Evolutionary conservation across 768 basidiomycete genomes (phyloP), one percentile per base, ranked within the genome.

Genomic region (Kwoniella sp.): DNA sequence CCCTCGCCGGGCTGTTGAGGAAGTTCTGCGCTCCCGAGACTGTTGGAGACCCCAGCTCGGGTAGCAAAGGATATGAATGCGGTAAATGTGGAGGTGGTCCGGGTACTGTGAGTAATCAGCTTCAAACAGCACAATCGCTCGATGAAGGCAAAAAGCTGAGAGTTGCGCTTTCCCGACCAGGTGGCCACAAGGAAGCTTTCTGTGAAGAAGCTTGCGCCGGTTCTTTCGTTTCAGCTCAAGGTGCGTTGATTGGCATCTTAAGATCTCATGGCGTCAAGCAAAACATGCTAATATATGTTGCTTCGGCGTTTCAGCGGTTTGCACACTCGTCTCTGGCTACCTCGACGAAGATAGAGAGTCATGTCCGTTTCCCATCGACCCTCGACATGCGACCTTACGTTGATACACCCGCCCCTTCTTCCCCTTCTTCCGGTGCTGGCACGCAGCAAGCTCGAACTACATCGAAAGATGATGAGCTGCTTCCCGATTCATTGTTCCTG

Each of bases 141-240:
- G n/a, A n/a, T n/a, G n/a, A n/a, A n/a, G n/a, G n/a, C n/a, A n/a
- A n/a, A n/a, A n/a, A 27, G 36, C 40, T 24, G 22, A 24, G 9
- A 21, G 19, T 29, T 33, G 29, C 13, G 37, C 19, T 5, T 15
- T 29, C 27, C 3, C 8, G 7, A 36, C 2, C 77, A 91, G 85
- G 87, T 89, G 69, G 90, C 89, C 0, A 91, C 86, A 68, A 92
- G 94, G 75, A 87, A 90, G 7, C 82, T 97, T 54, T 90, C 89
- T 69, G 88, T 97, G 69, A 86, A 85, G 54, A 89, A 88, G 69
- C 83, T 98, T 8, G 93, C 95, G 0, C 88, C 90, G 0, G 92
- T 95, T 0, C 82, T 98, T 51, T 91, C 90, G 69, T 91, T 98
- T 71, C 95, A 97, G 77, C 88, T 98, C 83, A 98, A 98, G 85